Base-by-base conservation (phyloP, 2,329 filamentous ascomycete genomes). In the Ophiostoma angusticollis region DNA sequence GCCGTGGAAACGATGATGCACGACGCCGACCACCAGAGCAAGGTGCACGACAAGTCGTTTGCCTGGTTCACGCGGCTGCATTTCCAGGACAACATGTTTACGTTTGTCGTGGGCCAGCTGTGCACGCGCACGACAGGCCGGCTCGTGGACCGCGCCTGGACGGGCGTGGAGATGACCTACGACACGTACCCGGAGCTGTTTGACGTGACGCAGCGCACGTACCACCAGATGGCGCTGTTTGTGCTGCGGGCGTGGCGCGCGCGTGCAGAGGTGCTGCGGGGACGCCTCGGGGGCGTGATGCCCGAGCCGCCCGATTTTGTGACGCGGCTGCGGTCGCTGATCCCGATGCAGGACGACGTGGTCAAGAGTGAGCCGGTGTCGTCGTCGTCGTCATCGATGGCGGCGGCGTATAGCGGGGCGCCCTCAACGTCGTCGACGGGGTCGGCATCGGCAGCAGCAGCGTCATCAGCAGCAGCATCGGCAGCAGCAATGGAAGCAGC, bases 11-110 rank as follows among this genome's bases (percentile, higher is more conserved):
- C 63, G 21, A 58, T 64, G 14, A 67, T 72, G 47, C 62, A 69
- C 44, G 64, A 64, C 39, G 51, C 65, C 9, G 55, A 56, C 8
- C 55, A 65, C 11, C 69, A 70, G 46, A 52, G 59, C 19, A 50
- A 59, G 2, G 57, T 65, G 46, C 54, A 57, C 14, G 56, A 62
- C 18, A 59, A 57, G 1, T 66, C 67, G 2, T 76, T 74, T 50
- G 49, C 68, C 9, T 77, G 72, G 72, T 74, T 68, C 46, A 58
- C 65, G 50, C 63, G 64, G 43, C 55, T 59, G 18, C 65, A 73
- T 48, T 73, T 76, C 52, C 70, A 74, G 48, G 54, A 68, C 34
- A 72, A 73, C 40, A 56, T 74, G 18, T 69, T 75, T 44, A 57
- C 67, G 27, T 72, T 71, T 50, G 61, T 74, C 52, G 64, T 66